Evolutionary conservation across 495 filamentous ascomycete genomes (phyloP), one percentile per base, ranked within the genome.

Genomic region (Trichocladium uniseriatum): DNA sequence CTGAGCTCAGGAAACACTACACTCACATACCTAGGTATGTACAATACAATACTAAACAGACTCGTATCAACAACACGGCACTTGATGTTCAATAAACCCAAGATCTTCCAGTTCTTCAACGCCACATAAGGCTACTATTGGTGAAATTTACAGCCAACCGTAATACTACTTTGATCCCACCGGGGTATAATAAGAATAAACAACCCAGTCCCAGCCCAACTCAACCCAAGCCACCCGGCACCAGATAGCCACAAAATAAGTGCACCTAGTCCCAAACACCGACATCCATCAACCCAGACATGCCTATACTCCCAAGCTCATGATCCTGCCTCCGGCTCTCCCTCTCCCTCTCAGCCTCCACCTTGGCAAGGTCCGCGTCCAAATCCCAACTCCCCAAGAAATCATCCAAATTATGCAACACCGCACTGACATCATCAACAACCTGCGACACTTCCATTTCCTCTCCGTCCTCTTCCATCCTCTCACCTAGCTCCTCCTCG

Each of bases 331-430:
- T 37, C 6, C 43, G 21, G 6, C 19, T 49, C 39, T 49, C 35
- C 43, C 20, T 16, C 24, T 19, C 39, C 40, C 22, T 45, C 35
- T 59, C 61, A 2, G 44, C 38, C 24, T 44, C 48, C 15, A 47
- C 56, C 49, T 62, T 61, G 7, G 52, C 58, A 1, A 73, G 54
- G 43, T 72, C 68, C 4, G 53, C 49, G 6, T 73, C 65, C 0
- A 72, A 49, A 42, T 75, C 64, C 67, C 66, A 71, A 16, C 48
- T 52, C 8, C 53, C 58, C 6, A 75, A 44, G 38, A 72, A 73
- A 6, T 73, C 64, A 41, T 63, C 59, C 13, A 74, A 41, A 45
- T 74, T 68, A 10, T 65, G 54, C 53, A 74, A 45, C 0, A 74
- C 69, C 2, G 55, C 68, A 0, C 56, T 63, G 16, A 74, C 71